A percentile compares a stretch with the other conserved stretches of the same genome.
Evolutionary conservation across 176 grass and related monocot genomes (phyloP).

Genomic region (Coix lacrymajobi): DNA sequence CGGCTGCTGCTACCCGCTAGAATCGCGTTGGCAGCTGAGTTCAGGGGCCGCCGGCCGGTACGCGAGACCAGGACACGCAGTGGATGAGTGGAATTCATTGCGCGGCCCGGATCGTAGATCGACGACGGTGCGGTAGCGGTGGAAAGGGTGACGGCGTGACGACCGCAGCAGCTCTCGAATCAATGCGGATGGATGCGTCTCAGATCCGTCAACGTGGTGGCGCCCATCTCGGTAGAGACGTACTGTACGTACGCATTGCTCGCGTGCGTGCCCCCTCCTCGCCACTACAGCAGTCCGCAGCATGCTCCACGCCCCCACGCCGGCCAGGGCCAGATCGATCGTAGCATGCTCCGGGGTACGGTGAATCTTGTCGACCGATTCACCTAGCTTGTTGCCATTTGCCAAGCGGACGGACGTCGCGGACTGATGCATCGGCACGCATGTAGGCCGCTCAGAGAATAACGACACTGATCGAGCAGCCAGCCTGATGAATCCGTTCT

Average conservation of each 20-base stretch:
- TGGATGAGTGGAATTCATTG: not conserved
- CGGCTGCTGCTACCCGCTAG: not conserved
- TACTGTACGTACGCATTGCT: not conserved
- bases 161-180: not conserved
- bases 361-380: too few relatives aligned
- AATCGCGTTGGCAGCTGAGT: not conserved
- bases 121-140: not conserved
- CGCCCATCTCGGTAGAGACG: not conserved
- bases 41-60: not conserved
- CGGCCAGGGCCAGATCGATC: too few relatives aligned
- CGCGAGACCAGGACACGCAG: not conserved
- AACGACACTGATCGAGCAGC: not conserved
- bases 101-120: not conserved
- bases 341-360: too few relatives aligned
- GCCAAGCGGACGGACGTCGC: too few relatives aligned
- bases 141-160: too few relatives aligned
- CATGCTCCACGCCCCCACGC: too few relatives aligned
- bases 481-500: not conserved
- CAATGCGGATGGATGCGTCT: not conserved
- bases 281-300: too few relatives aligned
- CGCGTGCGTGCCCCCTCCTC: not conserved
- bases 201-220: constrained; percentile 29
- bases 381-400: not conserved
- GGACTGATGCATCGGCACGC: not conserved
- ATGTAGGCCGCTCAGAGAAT: not conserved